These are phyloP conservation scores for Fusarium brachygibbosum DNA, from an alignment of 2,329 filamentous ascomycete species.

Conservation along the genomic window DNA sequence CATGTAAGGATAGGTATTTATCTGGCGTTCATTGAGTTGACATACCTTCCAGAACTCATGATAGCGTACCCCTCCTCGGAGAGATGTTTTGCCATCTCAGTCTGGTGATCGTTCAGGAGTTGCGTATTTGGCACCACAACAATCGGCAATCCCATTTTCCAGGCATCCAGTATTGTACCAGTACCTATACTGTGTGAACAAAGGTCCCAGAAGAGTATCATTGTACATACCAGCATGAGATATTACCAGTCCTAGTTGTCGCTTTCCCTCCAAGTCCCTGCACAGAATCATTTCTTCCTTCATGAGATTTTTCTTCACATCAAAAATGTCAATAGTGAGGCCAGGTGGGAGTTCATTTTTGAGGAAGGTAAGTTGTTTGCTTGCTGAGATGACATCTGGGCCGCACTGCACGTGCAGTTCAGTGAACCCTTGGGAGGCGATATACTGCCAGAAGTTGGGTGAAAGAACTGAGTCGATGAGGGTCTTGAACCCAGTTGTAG, in stretches of 20 bases:
- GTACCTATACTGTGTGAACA: slow-evolving; percentile 71
- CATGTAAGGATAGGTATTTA: slow-evolving; percentile 1
- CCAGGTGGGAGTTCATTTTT: slow-evolving; percentile 46
- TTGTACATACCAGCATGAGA: slow-evolving; percentile 81
- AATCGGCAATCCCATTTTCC: slow-evolving; percentile 80
- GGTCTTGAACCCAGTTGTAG: slow-evolving; percentile 84
- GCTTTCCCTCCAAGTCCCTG: slow-evolving; percentile 60
- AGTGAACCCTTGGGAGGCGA: slow-evolving; percentile 74
- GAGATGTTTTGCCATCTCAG: slow-evolving; percentile 84
- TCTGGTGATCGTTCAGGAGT: slow-evolving; percentile 91
- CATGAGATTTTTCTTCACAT: slow-evolving; percentile 53
- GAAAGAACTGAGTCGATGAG: slow-evolving; percentile 77
- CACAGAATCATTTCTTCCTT: slow-evolving; percentile 67
- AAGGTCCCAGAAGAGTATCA: not conserved
- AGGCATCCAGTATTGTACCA: slow-evolving; percentile 87
- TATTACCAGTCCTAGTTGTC: slow-evolving; percentile 79
- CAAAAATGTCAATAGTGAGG: slow-evolving; percentile 52
- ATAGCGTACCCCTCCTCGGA: slow-evolving; percentile 81
- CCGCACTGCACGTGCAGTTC: slow-evolving; percentile 86
- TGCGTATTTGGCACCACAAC: slow-evolving; percentile 88
- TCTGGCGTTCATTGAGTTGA: not conserved
- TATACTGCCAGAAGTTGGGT: slow-evolving; percentile 70
- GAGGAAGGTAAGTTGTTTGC: slow-evolving; percentile 32
- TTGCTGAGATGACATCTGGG: slow-evolving; percentile 65
- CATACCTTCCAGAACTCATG: slow-evolving; percentile 76